Evolutionary conservation across 164 flowering plant species (phyloP).

Genomic region (Tinospora cordifolia): DNA sequence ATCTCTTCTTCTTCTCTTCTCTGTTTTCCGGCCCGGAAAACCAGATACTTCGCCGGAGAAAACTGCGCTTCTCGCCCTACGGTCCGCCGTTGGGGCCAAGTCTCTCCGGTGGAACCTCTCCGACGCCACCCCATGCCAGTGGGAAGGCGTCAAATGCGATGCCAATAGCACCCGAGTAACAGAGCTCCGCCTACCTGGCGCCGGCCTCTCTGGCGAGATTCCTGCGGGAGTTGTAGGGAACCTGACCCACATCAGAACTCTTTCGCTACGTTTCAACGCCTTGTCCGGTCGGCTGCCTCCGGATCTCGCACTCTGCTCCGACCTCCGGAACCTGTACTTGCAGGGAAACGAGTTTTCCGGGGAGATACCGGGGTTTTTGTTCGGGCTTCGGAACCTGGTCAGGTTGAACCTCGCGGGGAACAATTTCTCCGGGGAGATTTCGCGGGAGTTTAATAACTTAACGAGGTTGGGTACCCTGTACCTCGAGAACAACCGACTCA

Average conservation of each 20-base stretch:
- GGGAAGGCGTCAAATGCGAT: conserved; percentile 56
- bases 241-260: conserved; percentile 44
- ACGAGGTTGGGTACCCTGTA: conserved; percentile 43
- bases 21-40: conserved; percentile 4
- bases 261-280: conserved; percentile 61
- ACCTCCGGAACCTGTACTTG: conserved; percentile 52
- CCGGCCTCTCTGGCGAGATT: conserved; percentile 43
- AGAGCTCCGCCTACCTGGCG: conserved; percentile 61
- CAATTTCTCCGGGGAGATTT: conserved; percentile 54
- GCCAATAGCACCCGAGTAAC: conserved; percentile 25
- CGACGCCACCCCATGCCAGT: conserved; percentile 32
- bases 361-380: conserved; percentile 42
- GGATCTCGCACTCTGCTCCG: conserved; percentile 41
- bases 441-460: conserved; percentile 36
- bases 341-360: conserved; percentile 65
- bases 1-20: conserved; percentile 14
- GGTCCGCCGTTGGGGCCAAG: conserved; percentile 46
- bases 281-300: conserved; percentile 53
- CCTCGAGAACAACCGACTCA: conserved; percentile 41
- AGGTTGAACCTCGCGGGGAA: conserved; percentile 57
- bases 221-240: conserved; percentile 46
- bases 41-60: conserved; percentile 43
- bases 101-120: conserved; percentile 53
- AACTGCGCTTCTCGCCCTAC: conserved; percentile 51
- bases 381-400: conserved; percentile 36